Percentiles rank a stretch among this genome's conserved stretches.
phyloP scores from a whole-genome alignment of 116 monocot genomes.

The Phalaenopsis hybrid region DNA sequence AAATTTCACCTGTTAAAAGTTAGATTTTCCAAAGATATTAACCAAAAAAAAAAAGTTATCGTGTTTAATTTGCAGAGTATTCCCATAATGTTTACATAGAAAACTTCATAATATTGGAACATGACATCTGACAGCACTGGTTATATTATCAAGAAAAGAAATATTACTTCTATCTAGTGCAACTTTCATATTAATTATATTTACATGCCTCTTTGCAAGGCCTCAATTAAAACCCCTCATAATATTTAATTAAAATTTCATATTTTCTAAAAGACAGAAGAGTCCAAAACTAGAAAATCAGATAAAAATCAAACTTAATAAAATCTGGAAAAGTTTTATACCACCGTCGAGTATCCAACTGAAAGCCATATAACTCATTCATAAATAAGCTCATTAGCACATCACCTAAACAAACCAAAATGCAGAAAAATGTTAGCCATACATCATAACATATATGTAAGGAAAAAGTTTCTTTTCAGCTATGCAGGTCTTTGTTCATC shows the following conservation, averaged over 20 bases:
- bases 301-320: not conserved
- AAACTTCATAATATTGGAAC: not conserved
- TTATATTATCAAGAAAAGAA: not conserved
- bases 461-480: not conserved
- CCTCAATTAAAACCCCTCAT: not conserved
- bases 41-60: not conserved
- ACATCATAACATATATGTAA: not conserved
- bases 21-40: not conserved
- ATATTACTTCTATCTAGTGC: not conserved
- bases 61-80: not conserved
- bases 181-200: not conserved
- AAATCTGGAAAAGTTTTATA: slow-evolving; percentile 14
- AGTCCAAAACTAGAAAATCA: not conserved
- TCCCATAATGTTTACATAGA: not conserved
- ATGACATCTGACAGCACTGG: not conserved
- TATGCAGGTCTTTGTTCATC: not conserved
- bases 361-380: slow-evolving; percentile 97
- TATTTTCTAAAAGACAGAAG: not conserved
- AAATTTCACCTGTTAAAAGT: not conserved
- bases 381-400: slow-evolving; percentile 87
- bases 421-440: not conserved
- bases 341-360: slow-evolving; percentile 89
- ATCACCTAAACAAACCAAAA: slow-evolving; percentile 60
- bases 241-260: not conserved
- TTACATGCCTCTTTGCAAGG: not conserved